Evolutionary conservation across 371 early-diverging fungal species (phyloP).

Genomic region (Chytridiales sp.): DNA sequence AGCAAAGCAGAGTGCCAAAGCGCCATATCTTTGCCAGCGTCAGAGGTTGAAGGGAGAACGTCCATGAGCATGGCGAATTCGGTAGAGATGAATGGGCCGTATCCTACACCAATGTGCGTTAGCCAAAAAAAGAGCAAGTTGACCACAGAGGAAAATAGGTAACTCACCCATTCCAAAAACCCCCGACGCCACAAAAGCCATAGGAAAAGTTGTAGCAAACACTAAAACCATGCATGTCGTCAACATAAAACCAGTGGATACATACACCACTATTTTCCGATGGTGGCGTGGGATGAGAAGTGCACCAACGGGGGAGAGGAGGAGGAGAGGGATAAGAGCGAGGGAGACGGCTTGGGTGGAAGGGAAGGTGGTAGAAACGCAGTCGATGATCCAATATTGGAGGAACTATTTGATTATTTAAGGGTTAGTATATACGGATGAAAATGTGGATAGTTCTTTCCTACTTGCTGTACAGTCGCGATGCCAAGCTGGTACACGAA

Average conservation of each 20-base stretch:
- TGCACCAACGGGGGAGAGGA: conserved; percentile 39
- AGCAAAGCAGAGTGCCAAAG: conserved; percentile 45
- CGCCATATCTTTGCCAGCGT: conserved; percentile 43
- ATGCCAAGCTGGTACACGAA: conserved; percentile 49
- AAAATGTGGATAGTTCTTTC: conserved; percentile 33
- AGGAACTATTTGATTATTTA: not conserved
- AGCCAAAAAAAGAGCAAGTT: too few species aligned
- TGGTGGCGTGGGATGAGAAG: conserved; percentile 26
- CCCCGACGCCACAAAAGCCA: conserved; percentile 30
- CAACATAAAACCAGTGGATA: conserved; percentile 29
- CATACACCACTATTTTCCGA: conserved; percentile 40
- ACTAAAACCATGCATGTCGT: conserved; percentile 31
- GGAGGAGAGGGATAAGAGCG: conserved; percentile 41
- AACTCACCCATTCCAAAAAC: conserved; percentile 35
- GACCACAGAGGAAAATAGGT: too few species aligned
- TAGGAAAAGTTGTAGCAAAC: conserved; percentile 19
- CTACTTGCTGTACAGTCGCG: conserved; percentile 43
- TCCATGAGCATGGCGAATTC: conserved; percentile 51
- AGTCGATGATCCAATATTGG: conserved; percentile 39
- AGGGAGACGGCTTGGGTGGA: conserved; percentile 40
- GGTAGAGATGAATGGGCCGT: conserved; percentile 37
- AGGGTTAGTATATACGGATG: not conserved
- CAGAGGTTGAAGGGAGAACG: conserved; percentile 30
- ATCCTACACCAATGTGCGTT: too few species aligned
- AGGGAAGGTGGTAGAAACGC: conserved; percentile 27